Evolutionary conservation across 805 yeast genomes (phyloP), one percentile per base, ranked within the genome.

Genomic region (Ogataea thermomethanolica): DNA sequence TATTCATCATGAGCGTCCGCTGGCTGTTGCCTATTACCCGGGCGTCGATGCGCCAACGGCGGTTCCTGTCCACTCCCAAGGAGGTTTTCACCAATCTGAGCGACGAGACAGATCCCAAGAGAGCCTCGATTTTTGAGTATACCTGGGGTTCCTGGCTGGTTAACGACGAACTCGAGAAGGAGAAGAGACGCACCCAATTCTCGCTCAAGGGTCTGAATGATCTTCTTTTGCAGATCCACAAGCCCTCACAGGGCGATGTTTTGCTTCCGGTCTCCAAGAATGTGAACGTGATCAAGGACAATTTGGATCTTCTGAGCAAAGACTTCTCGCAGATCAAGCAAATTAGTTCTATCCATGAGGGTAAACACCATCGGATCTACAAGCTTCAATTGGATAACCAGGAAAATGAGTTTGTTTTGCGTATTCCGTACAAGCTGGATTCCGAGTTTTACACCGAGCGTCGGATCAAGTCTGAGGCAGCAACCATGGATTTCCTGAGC

Each of bases 61-160:
- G 36, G 25, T 45, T 37, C 24, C 39, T 38, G 20, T 43, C 53
- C 4, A 41, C 51, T 5, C 48, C 47, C 20, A 52, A 38, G 29
- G 73, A 69, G 51, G 58, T 66, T n/a, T 69, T 58, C 56, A 83
- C 90, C 38, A 71, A 71, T 44, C 55, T 84, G 17, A 62, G 73
- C 22, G 83, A 82, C 52, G 76, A 77, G 41, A 64, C 70, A 28
- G 90, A 84, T 56, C 87, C 88, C 8, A 66, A 78, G 35, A 73
- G 90, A 62, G 75, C 74, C 41, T 70, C 78, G 30, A 86, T 93
- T 56, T 91, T 87, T 70, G 78, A 84, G 53, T 91, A 89, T 59
- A 71, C 93, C 3, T 91, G 98, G 95, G 99, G 99, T 34, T 76
- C 95, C 6, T 91, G 98, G 98, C 67, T 90, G 54, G 77, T 73